Percentiles rank a stretch among this genome's conserved stretches.
phyloP scores from a whole-genome alignment of 1,284 basidiomycete species.

The Ustilago cynodontis region DNA sequence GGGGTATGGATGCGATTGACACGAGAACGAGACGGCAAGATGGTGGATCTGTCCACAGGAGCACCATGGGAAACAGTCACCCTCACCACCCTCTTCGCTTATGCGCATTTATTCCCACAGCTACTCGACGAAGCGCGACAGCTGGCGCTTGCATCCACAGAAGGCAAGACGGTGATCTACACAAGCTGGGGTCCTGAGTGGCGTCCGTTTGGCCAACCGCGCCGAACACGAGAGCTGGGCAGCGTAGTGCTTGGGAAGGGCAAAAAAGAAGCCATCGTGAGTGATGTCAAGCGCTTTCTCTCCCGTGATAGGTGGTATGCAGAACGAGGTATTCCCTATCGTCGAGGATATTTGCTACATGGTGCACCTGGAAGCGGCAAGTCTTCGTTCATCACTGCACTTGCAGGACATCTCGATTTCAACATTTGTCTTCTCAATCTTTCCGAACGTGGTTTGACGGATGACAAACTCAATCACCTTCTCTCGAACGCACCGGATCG shows the following conservation, averaged over 20 bases:
- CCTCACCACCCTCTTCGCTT: slow-evolving; percentile 88
- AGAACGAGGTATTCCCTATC: slow-evolving; percentile 96
- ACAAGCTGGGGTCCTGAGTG: slow-evolving; percentile 97
- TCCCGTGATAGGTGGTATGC: slow-evolving; percentile 92
- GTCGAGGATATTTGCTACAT: slow-evolving; percentile 92
- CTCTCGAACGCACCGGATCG: slow-evolving; percentile 92
- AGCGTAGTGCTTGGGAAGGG: slow-evolving; percentile 91
- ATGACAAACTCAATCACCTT: slow-evolving; percentile 95
- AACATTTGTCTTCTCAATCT: slow-evolving; percentile 97
- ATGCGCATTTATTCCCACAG: slow-evolving; percentile 82
- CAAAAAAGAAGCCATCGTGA: slow-evolving; percentile 81
- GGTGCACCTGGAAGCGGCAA: slow-evolving; percentile 98
- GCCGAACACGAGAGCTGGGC: slow-evolving; percentile 84
- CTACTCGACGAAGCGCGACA: slow-evolving; percentile 89
- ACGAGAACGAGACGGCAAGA: slow-evolving; percentile 81
- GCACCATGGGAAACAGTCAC: slow-evolving; percentile 98
- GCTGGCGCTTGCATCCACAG: slow-evolving; percentile 84
- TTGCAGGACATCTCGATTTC: slow-evolving; percentile 88
- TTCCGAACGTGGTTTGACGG: slow-evolving; percentile 93
- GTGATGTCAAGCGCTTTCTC: slow-evolving; percentile 86
- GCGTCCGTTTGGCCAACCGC: slow-evolving; percentile 93
- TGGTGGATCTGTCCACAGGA: slow-evolving; percentile 90
- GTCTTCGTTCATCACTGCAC: slow-evolving; percentile 96
- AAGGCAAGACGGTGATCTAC: slow-evolving; percentile 95
- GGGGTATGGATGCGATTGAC: slow-evolving; percentile 93